Percentiles rank a stretch among this genome's conserved stretches.
These are phyloP conservation scores for Logfia minima DNA, from an alignment of 129 eudicot genomes.

Conservation along the genomic window DNA sequence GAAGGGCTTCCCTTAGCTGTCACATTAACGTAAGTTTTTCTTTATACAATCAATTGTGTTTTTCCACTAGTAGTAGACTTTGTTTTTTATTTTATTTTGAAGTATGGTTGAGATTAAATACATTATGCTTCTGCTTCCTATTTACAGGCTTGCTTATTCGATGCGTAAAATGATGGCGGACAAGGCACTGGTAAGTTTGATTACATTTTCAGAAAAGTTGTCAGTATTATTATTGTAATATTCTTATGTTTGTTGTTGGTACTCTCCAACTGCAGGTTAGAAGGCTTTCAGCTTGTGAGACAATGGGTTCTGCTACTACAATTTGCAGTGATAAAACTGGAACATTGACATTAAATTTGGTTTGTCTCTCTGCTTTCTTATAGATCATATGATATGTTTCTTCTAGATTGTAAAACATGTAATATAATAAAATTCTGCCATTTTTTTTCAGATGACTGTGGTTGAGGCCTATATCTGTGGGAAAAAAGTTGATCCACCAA, in stretches of 20 bases:
- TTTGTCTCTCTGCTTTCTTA: conserved; percentile 27
- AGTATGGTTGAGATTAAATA: not conserved
- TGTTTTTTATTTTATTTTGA: conserved; percentile 1
- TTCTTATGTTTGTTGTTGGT: conserved; percentile 1
- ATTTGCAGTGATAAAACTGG: conserved; percentile 99
- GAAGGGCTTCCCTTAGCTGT: conserved; percentile 99
- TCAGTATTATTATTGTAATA: not conserved
- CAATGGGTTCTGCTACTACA: conserved; percentile 99
- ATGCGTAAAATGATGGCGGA: conserved; percentile 99
- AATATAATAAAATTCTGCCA: not conserved
- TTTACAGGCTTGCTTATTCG: conserved; percentile 89
- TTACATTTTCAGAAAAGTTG: not conserved
- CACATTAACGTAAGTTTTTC: conserved; percentile 77
- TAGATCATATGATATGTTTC: conserved; percentile 7
- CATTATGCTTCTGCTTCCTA: not conserved
- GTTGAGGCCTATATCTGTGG: conserved; percentile 70
- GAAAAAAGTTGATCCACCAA: conserved; percentile 59
- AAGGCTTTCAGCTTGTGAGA: conserved; percentile 98
- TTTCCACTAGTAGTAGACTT: not conserved
- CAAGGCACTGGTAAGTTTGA: conserved; percentile 81
- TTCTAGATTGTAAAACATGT: not conserved
- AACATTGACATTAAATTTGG: conserved; percentile 89
- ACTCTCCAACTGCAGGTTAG: conserved; percentile 64
- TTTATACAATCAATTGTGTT: conserved; percentile 5
- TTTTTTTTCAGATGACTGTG: conserved; percentile 78